Percentiles rank a stretch among this genome's conserved stretches.
Conservation (phyloP, 75 land plant genomes). For the Ceratopteris richardii region DNA sequence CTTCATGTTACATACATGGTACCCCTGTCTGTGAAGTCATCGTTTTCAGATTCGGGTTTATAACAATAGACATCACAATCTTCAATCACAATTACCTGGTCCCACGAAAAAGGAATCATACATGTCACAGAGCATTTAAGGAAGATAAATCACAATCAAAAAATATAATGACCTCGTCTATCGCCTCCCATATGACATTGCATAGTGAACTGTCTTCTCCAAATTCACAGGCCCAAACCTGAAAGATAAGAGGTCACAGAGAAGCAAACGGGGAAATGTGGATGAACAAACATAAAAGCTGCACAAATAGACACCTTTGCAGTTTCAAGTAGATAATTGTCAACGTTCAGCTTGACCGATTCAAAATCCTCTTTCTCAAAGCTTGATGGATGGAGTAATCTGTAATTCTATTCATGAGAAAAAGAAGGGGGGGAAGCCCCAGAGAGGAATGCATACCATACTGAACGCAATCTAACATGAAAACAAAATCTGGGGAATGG, state of each 20-base stretch:
- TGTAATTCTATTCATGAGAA: slow-evolving; percentile 18
- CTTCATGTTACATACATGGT: slow-evolving; percentile 42
- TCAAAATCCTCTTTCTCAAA: slow-evolving; percentile 52
- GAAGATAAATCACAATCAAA: not conserved
- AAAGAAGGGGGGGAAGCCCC: not conserved
- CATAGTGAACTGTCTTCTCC: slow-evolving; percentile 32
- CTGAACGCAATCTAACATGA: too few relatives aligned
- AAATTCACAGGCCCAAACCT: slow-evolving; percentile 53
- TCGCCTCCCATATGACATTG: slow-evolving; percentile 36
- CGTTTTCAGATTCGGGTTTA: slow-evolving; percentile 58
- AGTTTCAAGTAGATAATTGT: slow-evolving; percentile 57
- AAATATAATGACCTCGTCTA: slow-evolving; percentile 37
- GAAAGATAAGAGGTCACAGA: not conserved
- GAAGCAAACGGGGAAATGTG: too few relatives aligned
- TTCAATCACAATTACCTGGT: slow-evolving; percentile 52
- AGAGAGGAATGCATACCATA: not conserved
- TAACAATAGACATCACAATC: slow-evolving; percentile 85
- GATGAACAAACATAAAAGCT: not conserved
- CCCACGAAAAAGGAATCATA: not conserved
- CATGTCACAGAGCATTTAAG: slow-evolving; percentile 1
- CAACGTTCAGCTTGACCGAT: slow-evolving; percentile 47
- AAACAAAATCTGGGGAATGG: slow-evolving; percentile 55
- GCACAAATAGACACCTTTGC: slow-evolving; percentile 37
- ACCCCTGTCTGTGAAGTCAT: slow-evolving; percentile 63
- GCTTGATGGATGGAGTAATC: slow-evolving; percentile 57